Base-by-base conservation (phyloP, 257 asterid genomes). In the Cynanchum wilfordii region DNA sequence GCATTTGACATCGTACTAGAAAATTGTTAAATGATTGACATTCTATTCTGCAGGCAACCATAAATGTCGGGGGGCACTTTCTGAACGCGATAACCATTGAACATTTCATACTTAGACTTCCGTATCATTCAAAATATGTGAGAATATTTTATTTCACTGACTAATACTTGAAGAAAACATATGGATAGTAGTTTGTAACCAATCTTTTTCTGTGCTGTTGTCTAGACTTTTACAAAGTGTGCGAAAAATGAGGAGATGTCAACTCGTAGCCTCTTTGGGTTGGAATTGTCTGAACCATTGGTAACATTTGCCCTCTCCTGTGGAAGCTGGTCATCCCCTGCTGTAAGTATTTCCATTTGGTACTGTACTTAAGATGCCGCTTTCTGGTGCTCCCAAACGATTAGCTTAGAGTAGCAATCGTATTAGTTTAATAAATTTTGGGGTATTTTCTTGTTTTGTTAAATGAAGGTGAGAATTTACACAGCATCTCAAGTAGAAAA, bases 271-370 rank as follows among this genome's bases (percentile, higher is more conserved):
- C 69, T 69, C 76, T 86, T 88, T 30, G 92, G 94, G 27, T 79
- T 90, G 85, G 96, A 88, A 69, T 77, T 88, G 27, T 90, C 96
- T 0, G 96, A 90, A 81, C 97, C 98, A 11, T 74, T 90, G 72
- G 97, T 90, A 7, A 93, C 98, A 52, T 93, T 93, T 83, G 97
- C 96, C 19, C 97, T 93, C 50, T 93, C 98, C 24, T 93, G 98
- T 66, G 98, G 98, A 81, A 93, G 97, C 87, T 90, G 96, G 91
- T 93, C 97, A 42, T 93, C 98, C 75, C 98, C 98, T 78, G 90
- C 91, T 73, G 98, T 93, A 89, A 85, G 98, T 83, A 51, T 44
- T 8, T 27, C 25, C 59, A 42, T 25, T 44, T 45, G 17, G 25
- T 16, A 16, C 11, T 44, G n/a, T 1, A 27, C 8, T 20, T n/a